A percentile compares a stretch with the other conserved stretches of the same genome.
Conservation (phyloP, 176 grass and related monocot species). For the Saccharum officinarum region DNA sequence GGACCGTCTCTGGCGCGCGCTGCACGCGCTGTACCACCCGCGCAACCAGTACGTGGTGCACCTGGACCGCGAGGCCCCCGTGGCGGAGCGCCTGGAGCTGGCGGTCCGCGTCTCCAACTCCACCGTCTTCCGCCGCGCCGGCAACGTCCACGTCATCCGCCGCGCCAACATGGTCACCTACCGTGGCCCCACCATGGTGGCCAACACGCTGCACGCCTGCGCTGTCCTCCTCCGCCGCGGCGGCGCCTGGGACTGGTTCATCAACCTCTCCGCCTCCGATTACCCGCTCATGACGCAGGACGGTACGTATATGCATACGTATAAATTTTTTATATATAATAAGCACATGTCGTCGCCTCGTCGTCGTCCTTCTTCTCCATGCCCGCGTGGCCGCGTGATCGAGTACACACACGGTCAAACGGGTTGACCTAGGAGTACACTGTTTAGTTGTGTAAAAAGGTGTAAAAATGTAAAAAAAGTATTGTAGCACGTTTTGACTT, state of each 20-base stretch:
- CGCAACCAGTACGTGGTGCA: slow-evolving; percentile 86
- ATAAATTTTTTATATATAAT: no score
- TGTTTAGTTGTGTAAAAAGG: no score
- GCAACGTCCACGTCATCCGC: slow-evolving; percentile 74
- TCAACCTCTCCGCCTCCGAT: slow-evolving; percentile 94
- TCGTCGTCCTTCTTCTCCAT: neutral
- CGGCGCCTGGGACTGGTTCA: slow-evolving; percentile 91
- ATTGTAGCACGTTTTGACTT: no score
- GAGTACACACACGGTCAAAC: neutral
- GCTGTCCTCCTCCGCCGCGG: slow-evolving; percentile 77
- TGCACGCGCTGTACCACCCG: slow-evolving; percentile 96
- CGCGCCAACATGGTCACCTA: slow-evolving; percentile 94
- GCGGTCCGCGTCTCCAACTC: slow-evolving; percentile 50
- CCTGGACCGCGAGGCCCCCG: slow-evolving; percentile 73
- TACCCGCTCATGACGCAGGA: slow-evolving; percentile 92
- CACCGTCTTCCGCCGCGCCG: slow-evolving; percentile 46
- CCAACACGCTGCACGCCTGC: slow-evolving; percentile 90
- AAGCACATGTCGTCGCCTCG: neutral
- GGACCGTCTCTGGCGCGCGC: slow-evolving; percentile 73
- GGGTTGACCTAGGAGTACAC: neutral
- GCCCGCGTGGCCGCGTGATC: neutral
- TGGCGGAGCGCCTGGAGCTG: slow-evolving; percentile 59
- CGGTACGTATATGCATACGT: slow-evolving; percentile 36
- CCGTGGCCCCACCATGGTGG: slow-evolving; percentile 87
- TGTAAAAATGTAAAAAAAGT: no score